A percentile compares a stretch with the other conserved stretches of the same genome.
phyloP scores from a whole-genome alignment of 805 yeast species.

The Brettanomyces sp. region DNA sequence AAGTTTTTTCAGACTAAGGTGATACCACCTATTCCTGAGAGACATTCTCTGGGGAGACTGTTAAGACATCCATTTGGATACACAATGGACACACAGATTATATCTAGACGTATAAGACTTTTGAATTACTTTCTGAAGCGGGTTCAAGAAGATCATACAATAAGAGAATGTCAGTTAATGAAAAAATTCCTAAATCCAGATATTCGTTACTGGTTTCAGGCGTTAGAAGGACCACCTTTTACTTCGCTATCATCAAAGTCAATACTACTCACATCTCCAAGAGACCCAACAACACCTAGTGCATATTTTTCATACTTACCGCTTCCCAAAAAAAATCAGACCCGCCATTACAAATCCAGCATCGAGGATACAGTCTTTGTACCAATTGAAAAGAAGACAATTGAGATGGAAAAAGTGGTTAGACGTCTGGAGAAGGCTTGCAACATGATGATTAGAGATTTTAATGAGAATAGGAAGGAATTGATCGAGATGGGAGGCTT shows the following conservation, averaged over 20 bases:
- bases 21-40: constrained; percentile 93
- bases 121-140: constrained; percentile 35
- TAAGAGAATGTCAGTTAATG: constrained; percentile 30
- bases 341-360: constrained; percentile 20
- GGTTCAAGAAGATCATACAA: constrained; percentile 25
- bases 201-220: constrained; percentile 42
- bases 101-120: constrained; percentile 40
- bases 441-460: constrained; percentile 30
- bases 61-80: constrained; percentile 24
- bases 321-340: constrained; percentile 23
- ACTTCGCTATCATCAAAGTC: constrained; percentile 38
- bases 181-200: constrained; percentile 43
- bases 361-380: constrained; percentile 17
- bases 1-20: constrained; percentile 77
- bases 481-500: constrained; percentile 48
- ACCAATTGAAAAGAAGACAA: constrained; percentile 19
- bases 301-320: constrained; percentile 45
- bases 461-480: constrained; percentile 28
- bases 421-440: constrained; percentile 27
- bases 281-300: constrained; percentile 42
- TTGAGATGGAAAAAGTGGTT: constrained; percentile 8
- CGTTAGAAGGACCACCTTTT: constrained; percentile 27
- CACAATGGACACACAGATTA: constrained; percentile 22
- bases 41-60: constrained; percentile 42
- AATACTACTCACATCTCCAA: constrained; percentile 38